phyloP scores from a whole-genome alignment of 768 basidiomycete genomes.

The Rickenella mellea region DNA sequence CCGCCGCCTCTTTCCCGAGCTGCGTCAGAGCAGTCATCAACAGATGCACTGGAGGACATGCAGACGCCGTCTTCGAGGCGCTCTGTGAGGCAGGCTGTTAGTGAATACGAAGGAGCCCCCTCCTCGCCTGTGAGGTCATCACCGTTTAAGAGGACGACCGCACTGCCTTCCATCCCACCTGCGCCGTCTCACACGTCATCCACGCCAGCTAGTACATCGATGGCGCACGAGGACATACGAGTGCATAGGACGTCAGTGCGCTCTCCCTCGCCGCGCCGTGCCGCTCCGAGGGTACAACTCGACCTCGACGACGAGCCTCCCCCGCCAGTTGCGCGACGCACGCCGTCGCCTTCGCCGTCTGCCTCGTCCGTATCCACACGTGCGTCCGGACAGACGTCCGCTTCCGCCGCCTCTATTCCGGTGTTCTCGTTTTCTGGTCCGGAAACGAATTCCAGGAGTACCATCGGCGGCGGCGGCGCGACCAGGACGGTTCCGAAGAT shows the following conservation, averaged over 20 bases:
- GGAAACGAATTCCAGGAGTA: no score
- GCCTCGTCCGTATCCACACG: background rate
- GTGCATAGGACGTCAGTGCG: background rate
- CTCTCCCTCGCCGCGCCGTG: background rate
- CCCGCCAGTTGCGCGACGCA: conserved; percentile 29
- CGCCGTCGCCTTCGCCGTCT: conserved; percentile 18
- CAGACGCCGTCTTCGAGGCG: background rate
- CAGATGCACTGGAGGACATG: background rate
- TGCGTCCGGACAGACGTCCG: background rate
- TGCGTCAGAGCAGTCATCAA: background rate
- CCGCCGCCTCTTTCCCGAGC: no score
- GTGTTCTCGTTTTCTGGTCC: background rate
- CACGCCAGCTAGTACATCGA: background rate
- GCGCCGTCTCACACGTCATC: background rate
- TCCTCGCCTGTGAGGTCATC: no score
- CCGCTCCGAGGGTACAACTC: conserved; percentile 14
- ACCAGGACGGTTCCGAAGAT: background rate
- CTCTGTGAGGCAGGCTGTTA: background rate
- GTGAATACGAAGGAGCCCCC: no score
- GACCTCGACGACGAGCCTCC: conserved; percentile 35
- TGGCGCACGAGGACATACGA: background rate
- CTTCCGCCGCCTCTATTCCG: background rate
- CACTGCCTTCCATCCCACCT: background rate
- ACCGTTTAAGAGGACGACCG: background rate
- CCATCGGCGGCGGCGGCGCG: background rate